Conservation (phyloP, 306 rosid species). For the Vigna trinervia region DNA sequence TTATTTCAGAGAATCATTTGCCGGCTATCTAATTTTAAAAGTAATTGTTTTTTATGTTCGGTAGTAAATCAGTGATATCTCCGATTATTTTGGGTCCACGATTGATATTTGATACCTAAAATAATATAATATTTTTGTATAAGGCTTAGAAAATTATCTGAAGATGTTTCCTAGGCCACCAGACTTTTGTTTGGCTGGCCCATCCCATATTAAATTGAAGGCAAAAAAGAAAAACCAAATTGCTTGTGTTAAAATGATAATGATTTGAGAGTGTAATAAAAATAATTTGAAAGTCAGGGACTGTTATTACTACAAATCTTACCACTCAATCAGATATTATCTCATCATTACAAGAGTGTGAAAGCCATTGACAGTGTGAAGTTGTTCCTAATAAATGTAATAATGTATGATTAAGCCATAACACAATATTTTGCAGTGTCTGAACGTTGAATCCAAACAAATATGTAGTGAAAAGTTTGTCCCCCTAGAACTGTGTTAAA, state of each 20-base stretch:
- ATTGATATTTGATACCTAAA: background rate
- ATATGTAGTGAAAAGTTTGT: slow-evolving; percentile 10
- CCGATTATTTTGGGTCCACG: background rate
- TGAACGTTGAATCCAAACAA: background rate
- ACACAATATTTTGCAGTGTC: background rate
- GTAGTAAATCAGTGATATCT: background rate
- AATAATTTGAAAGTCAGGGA: no score
- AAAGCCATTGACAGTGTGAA: background rate
- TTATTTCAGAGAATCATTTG: background rate
- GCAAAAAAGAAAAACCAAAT: background rate
- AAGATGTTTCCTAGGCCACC: background rate
- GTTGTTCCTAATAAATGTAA: background rate
- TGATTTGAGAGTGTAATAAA: no score
- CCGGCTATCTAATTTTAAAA: background rate
- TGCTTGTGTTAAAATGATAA: no score
- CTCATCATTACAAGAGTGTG: background rate
- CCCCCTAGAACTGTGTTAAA: background rate
- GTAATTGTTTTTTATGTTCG: background rate
- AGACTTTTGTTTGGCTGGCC: background rate
- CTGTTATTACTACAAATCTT: background rate
- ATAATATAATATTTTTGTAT: background rate
- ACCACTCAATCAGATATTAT: background rate
- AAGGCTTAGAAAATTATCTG: background rate
- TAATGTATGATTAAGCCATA: background rate
- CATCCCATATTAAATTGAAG: background rate